These are phyloP conservation scores for Podospora sp. DNA, from an alignment of 495 filamentous ascomycete species.

Conservation along the genomic window DNA sequence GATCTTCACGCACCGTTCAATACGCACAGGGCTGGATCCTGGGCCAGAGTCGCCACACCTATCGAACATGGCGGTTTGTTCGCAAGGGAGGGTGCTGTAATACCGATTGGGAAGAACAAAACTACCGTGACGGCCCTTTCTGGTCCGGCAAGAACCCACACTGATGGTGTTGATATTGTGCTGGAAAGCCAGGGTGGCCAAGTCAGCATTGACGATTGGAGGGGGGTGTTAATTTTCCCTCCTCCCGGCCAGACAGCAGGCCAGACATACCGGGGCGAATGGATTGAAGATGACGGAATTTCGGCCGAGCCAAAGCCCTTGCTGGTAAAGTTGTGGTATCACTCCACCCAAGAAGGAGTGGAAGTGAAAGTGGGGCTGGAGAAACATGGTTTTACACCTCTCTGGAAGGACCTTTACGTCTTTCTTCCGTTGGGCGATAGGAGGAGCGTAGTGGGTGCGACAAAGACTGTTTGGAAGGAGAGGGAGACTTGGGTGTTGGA, in stretches of 20 bases:
- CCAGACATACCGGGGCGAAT: background rate
- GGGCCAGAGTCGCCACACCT: slow-evolving; percentile 9
- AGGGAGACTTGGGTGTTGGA: too few relatives aligned
- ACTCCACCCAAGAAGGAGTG: too few relatives aligned
- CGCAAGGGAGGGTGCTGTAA: slow-evolving; percentile 11
- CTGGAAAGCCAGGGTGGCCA: slow-evolving; percentile 6
- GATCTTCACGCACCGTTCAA: slow-evolving; percentile 8
- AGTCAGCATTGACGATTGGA: slow-evolving; percentile 13
- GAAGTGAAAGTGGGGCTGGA: too few relatives aligned
- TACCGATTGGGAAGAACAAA: slow-evolving; percentile 13
- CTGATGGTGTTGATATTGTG: background rate
- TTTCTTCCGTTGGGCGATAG: too few relatives aligned
- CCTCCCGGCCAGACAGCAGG: background rate
- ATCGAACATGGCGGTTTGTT: slow-evolving; percentile 13
- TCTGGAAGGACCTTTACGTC: too few relatives aligned
- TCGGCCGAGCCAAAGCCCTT: background rate
- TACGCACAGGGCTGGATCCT: slow-evolving; percentile 2
- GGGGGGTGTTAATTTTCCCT: slow-evolving; percentile 15
- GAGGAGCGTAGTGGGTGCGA: too few relatives aligned
- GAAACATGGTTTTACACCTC: too few relatives aligned
- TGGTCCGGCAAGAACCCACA: background rate
- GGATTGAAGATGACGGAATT: slow-evolving; percentile 21
- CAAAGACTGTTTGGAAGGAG: too few relatives aligned
- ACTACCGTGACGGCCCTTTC: slow-evolving; percentile 9
- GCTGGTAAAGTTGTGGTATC: background rate